Evolutionary conservation across 2,329 filamentous ascomycete genomes (phyloP), one percentile per base, ranked within the genome.

Genomic region (Trematosphaeria pertusa): DNA sequence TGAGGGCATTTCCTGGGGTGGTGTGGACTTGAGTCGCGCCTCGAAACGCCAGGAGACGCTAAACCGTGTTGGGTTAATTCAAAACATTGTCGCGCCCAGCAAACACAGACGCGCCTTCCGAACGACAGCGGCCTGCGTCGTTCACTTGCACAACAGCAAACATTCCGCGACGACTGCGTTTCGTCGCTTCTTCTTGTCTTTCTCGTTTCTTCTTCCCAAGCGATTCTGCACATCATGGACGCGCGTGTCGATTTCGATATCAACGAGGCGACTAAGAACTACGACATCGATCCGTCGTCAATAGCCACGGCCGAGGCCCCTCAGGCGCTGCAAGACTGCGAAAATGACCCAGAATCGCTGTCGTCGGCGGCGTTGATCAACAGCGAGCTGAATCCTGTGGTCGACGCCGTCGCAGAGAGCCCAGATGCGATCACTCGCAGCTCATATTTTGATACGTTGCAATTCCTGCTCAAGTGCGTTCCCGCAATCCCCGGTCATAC

Each of bases 381-480:
- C 73, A 84, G 84, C 56, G 86, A 94, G 15, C 79, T 99, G 52
- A 95, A 99, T 69, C 87, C 89, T 18, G 96, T 99, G 51, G 86
- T 97, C 53, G 94, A 97, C 71, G 87, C 90, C 21, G 85, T 99
- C 20, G 91, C 92, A 43, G 91, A 95, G 67, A 96, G 87, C 68
- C 91, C 94, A 39, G 93, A 97, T 73, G 88, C 89, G 50, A 87
- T 99, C 58, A 86, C 85, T 53, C 87, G 87, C 73, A 83, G 86
- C 64, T 82, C 85, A 40, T 83, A 87, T 56, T 92, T 97, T 76
- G 93, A 99, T 77, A 96, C 92, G 52, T 74, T 99, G 61, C 93
- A 97, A 73, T 96, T 96, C 69, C 79, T 99, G 49, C 82, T 99
- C 77, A 99, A 99, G 93, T 97, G 85, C 80, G 91, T 84, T 66